Base-by-base conservation (phyloP, 163 green algal genomes). In the Prototheca cutis region DNA sequence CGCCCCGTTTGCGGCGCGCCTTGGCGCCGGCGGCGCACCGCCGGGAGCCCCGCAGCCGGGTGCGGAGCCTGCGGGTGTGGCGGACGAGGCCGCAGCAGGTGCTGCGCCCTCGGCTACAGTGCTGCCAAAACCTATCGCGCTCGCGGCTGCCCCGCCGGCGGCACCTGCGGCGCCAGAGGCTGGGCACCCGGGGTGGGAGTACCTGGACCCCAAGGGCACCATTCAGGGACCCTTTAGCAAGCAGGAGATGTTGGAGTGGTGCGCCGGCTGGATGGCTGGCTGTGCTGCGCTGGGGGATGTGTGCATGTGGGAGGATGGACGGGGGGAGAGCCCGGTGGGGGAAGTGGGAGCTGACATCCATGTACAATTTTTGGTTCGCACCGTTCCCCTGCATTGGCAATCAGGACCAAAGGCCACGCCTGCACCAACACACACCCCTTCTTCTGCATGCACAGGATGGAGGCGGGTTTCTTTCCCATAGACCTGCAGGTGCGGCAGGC, bases 171-270 rank as follows among this genome's bases (percentile, higher is more conserved):
- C 61, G 28, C 42, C 23, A 8, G 19, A 24, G 28, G 47, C 53
- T n/a, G 8, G 34, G 51, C 27, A 65, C 4, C 75, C 89, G 48
- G 53, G 78, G 53, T 93, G 82, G 77, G 56, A 84, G 23, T 96
- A 96, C 72, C 73, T 75, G 49, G 89, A 96, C 66, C 89, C 89
- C 1, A 67, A 89, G 58, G 83, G 84, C 31, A 53, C 77, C 19
- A 58, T 92, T 29, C 88, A 96, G 72, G 89, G 90, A 3, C 88
- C 90, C 4, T 97, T 95, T 61, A 49, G 61, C 0, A 76, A 73
- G 8, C 40, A 66, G 8, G 83, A 96, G 61, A 93, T 97, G 42
- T 53, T 95, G 32, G 85, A 90, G 2, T 97, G 89, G 89, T 70
- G 62, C 4, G 58, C 19, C 4, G 40, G 54, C n/a, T 23, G 30